phyloP scores from a whole-genome alignment of 129 eudicot species.

The Chrysanthemum lavandulifolium region DNA sequence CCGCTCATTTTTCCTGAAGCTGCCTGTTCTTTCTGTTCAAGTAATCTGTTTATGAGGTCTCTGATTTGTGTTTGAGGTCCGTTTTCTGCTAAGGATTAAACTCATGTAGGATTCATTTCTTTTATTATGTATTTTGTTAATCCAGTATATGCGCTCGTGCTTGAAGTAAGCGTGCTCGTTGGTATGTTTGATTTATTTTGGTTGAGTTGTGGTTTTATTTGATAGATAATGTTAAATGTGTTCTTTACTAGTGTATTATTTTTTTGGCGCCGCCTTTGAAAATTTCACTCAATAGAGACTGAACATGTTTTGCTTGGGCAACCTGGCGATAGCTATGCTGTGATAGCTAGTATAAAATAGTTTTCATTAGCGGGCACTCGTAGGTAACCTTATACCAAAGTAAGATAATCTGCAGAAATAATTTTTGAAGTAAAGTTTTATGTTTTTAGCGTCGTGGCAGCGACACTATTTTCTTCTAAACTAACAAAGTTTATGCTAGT shows the following conservation, averaged over 20 bases:
- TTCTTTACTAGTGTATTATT: not conserved
- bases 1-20: conserved; percentile 6
- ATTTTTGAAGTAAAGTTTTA: too few relatives aligned
- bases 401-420: too few relatives aligned
- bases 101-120: conserved; percentile 3
- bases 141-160: conserved; percentile 15
- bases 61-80: conserved; percentile 10
- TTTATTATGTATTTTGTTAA: conserved; percentile 15
- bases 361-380: too few relatives aligned
- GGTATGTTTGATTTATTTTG: not conserved
- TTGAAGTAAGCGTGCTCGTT: conserved; percentile 4
- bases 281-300: too few relatives aligned
- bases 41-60: not conserved
- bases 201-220: not conserved
- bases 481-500: too few relatives aligned
- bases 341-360: too few relatives aligned
- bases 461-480: too few relatives aligned
- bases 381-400: too few relatives aligned
- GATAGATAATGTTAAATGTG: conserved; percentile 2
- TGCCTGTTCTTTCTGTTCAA: conserved; percentile 6
- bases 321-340: too few relatives aligned
- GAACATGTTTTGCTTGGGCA: too few relatives aligned
- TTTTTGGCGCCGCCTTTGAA: not conserved
- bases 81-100: not conserved
- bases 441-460: too few relatives aligned